These are phyloP conservation scores for Avena insularis DNA, from an alignment of 176 grass and related monocot genomes.

Conservation along the genomic window DNA sequence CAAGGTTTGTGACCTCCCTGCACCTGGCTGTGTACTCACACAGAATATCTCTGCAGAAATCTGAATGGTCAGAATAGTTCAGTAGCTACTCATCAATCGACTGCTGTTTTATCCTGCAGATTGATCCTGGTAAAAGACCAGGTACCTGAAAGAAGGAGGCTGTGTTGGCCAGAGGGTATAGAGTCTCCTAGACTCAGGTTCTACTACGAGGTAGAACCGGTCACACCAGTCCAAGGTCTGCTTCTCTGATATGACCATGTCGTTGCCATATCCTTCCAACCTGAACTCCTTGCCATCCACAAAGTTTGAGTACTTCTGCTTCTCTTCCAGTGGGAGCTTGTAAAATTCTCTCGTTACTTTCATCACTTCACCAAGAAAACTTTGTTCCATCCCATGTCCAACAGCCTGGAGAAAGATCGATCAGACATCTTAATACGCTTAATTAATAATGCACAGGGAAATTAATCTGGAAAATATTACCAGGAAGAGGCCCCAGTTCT, in stretches of 20 bases:
- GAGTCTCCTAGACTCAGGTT: slow-evolving; percentile 41
- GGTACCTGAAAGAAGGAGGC: background rate
- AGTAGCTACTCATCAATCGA: background rate
- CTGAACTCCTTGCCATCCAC: slow-evolving; percentile 56
- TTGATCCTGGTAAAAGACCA: background rate
- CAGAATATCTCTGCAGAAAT: slow-evolving; percentile 14
- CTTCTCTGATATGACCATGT: slow-evolving; percentile 42
- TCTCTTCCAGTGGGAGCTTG: slow-evolving; percentile 52
- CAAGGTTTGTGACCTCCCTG: slow-evolving; percentile 19
- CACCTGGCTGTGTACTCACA: slow-evolving; percentile 52
- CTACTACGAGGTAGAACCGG: slow-evolving; percentile 52
- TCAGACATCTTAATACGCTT: background rate
- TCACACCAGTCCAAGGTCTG: slow-evolving; percentile 67
- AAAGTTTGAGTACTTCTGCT: slow-evolving; percentile 67
- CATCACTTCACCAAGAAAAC: slow-evolving; percentile 43
- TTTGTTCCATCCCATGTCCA: slow-evolving; percentile 52
- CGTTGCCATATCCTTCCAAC: slow-evolving; percentile 63
- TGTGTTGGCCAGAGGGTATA: slow-evolving; percentile 12
- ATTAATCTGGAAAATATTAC: background rate
- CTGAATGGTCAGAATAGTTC: background rate
- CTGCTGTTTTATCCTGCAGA: background rate
- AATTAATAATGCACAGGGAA: background rate
- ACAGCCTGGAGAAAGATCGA: slow-evolving; percentile 39
- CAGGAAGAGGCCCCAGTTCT: slow-evolving; percentile 63
- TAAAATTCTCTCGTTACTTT: slow-evolving; percentile 43